Conservation (phyloP, 2,329 filamentous ascomycete genomes). For the Xylaria sp. region DNA sequence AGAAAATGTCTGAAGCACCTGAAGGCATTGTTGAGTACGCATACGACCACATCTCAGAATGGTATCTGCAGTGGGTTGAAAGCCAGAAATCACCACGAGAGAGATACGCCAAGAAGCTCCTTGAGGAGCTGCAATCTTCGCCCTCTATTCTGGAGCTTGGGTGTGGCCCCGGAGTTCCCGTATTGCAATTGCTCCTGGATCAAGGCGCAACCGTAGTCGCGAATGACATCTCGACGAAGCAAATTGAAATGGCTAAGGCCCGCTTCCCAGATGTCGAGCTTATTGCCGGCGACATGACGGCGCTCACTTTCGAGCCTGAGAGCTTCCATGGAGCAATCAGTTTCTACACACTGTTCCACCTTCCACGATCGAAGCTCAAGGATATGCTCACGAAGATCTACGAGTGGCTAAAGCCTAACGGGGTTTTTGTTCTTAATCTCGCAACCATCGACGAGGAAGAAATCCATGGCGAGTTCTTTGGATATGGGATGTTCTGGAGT, state of each 20-base stretch:
- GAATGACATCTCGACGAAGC: slow-evolving; percentile 19
- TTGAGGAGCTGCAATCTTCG: slow-evolving; percentile 7
- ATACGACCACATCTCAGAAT: slow-evolving; percentile 19
- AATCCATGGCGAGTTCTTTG: slow-evolving; percentile 19
- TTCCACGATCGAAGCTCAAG: slow-evolving; percentile 18
- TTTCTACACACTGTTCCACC: slow-evolving; percentile 17
- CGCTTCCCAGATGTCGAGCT: slow-evolving; percentile 15
- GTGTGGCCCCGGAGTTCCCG: slow-evolving; percentile 16
- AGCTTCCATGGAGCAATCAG: slow-evolving; percentile 19
- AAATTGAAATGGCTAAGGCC: slow-evolving; percentile 15
- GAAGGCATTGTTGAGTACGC: slow-evolving; percentile 15
- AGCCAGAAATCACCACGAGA: slow-evolving; percentile 15
- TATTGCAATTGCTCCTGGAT: slow-evolving; percentile 13
- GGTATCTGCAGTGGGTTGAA: slow-evolving; percentile 21
- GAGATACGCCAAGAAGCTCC: slow-evolving; percentile 22
- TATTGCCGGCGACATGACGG: slow-evolving; percentile 15
- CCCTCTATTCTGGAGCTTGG: slow-evolving; percentile 17
- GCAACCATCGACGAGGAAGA: slow-evolving; percentile 20
- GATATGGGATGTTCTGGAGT: slow-evolving; percentile 23
- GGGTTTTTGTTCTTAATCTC: slow-evolving; percentile 15
- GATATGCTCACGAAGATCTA: slow-evolving; percentile 21
- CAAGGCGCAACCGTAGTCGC: slow-evolving; percentile 13
- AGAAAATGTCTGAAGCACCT: slow-evolving; percentile 16
- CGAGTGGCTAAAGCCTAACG: slow-evolving; percentile 15
- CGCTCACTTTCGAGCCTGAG: slow-evolving; percentile 17